phyloP scores from a whole-genome alignment of 2,329 filamentous ascomycete species.

The Cryphonectria naterciae region DNA sequence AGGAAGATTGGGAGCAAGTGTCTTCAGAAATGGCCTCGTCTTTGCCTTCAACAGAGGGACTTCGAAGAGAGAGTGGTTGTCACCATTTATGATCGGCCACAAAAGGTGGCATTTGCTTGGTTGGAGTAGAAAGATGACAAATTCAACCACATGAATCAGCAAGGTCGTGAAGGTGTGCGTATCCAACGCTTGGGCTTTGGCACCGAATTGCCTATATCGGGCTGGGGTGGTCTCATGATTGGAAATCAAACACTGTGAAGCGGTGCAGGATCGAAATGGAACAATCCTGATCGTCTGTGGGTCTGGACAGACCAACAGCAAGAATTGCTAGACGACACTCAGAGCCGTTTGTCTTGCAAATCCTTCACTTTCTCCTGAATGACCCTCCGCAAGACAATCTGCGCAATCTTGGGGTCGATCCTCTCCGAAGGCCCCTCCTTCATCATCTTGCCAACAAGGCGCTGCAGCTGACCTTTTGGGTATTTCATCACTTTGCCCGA shows the following conservation, averaged over 20 bases:
- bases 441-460: slow-evolving; percentile 63
- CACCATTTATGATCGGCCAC: background rate
- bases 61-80: too few species aligned
- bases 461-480: slow-evolving; percentile 64
- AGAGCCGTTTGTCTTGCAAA: background rate
- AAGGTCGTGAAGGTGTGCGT: background rate
- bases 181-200: background rate
- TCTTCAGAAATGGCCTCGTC: background rate
- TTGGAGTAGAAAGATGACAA: background rate
- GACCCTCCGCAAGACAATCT: slow-evolving; percentile 47
- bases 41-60: background rate
- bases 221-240: background rate
- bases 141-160: background rate
- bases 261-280: too few species aligned
- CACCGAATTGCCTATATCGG: background rate
- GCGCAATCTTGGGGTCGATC: slow-evolving; percentile 57
- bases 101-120: background rate
- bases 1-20: background rate
- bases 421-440: slow-evolving; percentile 55
- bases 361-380: slow-evolving; percentile 34
- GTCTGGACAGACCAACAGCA: background rate
- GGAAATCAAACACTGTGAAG: background rate
- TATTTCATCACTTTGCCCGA: slow-evolving; percentile 41
- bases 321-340: background rate
- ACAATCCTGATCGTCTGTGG: background rate